Evolutionary conservation across 2,329 filamentous ascomycete species (phyloP).

Genomic region (Aureobasidium melanogenum): DNA sequence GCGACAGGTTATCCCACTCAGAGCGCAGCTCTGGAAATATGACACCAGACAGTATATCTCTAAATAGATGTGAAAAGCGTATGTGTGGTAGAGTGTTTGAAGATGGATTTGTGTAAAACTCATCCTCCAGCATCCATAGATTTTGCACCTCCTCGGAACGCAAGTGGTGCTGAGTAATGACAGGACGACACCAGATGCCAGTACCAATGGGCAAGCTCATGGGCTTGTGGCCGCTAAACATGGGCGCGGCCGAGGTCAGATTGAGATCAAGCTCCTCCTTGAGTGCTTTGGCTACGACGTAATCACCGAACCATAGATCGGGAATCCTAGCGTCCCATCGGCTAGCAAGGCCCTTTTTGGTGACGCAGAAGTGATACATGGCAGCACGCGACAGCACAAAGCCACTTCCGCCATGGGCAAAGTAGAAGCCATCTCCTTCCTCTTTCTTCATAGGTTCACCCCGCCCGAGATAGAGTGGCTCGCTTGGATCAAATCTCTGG

Average conservation of each 20-base stretch:
- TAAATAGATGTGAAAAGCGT: conserved; percentile 1
- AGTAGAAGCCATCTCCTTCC: conserved; percentile 11
- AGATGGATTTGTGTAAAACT: conserved; percentile 9
- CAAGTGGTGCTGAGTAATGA: conserved; percentile 21
- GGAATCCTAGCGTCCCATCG: conserved; percentile 18
- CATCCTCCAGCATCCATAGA: conserved; percentile 17
- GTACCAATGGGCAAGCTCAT: conserved; percentile 14
- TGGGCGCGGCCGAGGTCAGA: conserved; percentile 17
- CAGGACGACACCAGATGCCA: conserved; percentile 20
- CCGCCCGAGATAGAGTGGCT: conserved; percentile 35
- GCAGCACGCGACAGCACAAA: conserved; percentile 19
- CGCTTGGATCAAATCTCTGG: conserved; percentile 34
- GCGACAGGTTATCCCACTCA: conserved; percentile 17
- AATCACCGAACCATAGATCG: conserved; percentile 20
- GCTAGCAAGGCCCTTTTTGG: conserved; percentile 14
- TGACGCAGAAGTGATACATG: conserved; percentile 14
- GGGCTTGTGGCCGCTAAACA: conserved; percentile 19
- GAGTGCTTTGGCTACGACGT: conserved; percentile 19
- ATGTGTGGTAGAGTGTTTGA: conserved; percentile 1
- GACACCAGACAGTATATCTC: conserved; percentile 15
- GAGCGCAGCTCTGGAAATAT: not conserved
- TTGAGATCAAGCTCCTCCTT: conserved; percentile 18
- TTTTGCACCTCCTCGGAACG: conserved; percentile 14
- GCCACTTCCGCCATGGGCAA: conserved; percentile 20
- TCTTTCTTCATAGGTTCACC: conserved; percentile 15